phyloP scores from a whole-genome alignment of 2,329 filamentous ascomycete genomes.

The Beauveria sp. region DNA sequence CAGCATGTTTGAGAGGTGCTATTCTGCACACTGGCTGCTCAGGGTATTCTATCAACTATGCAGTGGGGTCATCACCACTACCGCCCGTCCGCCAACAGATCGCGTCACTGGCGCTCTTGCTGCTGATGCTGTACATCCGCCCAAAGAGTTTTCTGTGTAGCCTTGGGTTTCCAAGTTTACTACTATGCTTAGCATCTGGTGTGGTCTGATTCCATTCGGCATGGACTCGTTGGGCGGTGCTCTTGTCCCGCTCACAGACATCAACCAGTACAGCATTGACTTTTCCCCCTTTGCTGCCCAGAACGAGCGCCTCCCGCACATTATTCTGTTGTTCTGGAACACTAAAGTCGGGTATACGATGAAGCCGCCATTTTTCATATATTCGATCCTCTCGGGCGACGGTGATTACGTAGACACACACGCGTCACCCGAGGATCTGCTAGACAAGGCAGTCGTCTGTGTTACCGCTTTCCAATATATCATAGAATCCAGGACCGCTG shows the following conservation, averaged over 20 bases:
- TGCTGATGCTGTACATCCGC: conserved; percentile 5
- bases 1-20: conserved; percentile 17
- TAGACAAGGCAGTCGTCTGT: not conserved
- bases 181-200: conserved; percentile 17
- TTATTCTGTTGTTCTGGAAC: not conserved
- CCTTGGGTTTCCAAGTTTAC: conserved; percentile 18
- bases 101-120: conserved; percentile 8
- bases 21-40: conserved; percentile 22
- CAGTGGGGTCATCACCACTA: conserved; percentile 15
- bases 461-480: conserved; percentile 1
- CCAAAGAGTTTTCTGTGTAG: conserved; percentile 5
- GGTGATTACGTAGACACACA: too few species aligned
- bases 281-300: not conserved
- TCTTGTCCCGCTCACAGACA: not conserved
- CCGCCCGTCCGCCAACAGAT: conserved; percentile 16
- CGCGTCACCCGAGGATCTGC: not conserved
- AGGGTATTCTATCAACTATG: conserved; percentile 14
- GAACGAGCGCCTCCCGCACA: not conserved
- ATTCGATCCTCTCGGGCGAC: not conserved
- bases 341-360: not conserved
- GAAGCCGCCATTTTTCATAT: not conserved
- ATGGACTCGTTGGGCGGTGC: conserved; percentile 5
- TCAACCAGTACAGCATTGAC: not conserved
- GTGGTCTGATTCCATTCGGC: conserved; percentile 16
- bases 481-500: not conserved